Evolutionary conservation across 495 filamentous ascomycete species (phyloP), one percentile per base, ranked within the genome.

Genomic region (Lepraria neglecta): DNA sequence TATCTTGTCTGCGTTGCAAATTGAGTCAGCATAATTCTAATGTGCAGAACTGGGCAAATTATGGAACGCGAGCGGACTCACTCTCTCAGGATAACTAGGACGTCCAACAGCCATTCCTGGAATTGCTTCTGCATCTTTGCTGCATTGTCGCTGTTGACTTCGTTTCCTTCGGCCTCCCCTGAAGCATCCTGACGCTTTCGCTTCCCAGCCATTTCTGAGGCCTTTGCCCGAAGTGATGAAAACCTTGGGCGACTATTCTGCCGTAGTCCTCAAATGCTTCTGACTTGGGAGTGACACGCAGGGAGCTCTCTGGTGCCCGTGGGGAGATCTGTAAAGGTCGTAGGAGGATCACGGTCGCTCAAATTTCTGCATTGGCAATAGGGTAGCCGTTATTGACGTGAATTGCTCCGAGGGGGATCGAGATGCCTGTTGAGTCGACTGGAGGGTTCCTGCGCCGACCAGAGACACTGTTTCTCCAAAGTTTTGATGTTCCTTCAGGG

Each of bases 41-140:
- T 19, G 17, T 2, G 30, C n/a, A 52, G 6, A 3, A n/a, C 30
- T 24, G 17, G 46, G n/a, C 9, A 24, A 10, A 33, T 42, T 12
- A 24, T 27, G 19, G 9, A 40, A 30, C 15, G 27, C 31, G 17
- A 48, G 31, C 15, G 35, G 33, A 54, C 67, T 40, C 53, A 67
- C 67, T 53, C 62, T 56, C 55, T 61, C 31, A 69, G 42, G 9
- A 69, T 58, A 4, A 67, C 56, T 31, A 69, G 14, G n/a, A 64
- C 31, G 48, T 69, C 67, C 31, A 43, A 46, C 17, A 69, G 40
- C 57, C 69, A 62, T 14, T 61, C 51, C 12, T 63, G 65, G 28
- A 67, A 48, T 12, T 61, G 12, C 28, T 58, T 59, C 27, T 42
- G 38, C 30, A 57, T n/a, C 19, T 61, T 58, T 44, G 54, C 54